Evolutionary conservation across 164 flowering plant species (phyloP), one percentile per base, ranked within the genome.

Genomic region (Umbellularia californica): DNA sequence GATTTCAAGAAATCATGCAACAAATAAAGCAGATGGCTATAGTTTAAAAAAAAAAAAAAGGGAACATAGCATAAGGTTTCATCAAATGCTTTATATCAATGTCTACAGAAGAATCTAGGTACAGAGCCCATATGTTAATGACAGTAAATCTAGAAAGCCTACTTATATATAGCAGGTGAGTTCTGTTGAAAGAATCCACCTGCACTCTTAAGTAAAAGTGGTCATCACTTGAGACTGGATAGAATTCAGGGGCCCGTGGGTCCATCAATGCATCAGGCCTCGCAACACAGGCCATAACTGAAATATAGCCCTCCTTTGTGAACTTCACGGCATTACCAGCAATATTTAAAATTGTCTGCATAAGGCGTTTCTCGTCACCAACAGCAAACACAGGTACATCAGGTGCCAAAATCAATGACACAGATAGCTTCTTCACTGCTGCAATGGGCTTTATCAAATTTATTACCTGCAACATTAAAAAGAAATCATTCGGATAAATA

Each of bases 321-420:
- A 84, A 89, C 85, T 90, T 91, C 66, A 91, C 90, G 24, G 92
- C 95, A 79, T 91, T 92, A 2, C 94, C 91, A 63, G 71, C 82
- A 64, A 92, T 76, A 83, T 87, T 88, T 70, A 92, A 70, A 58
- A 92, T 77, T 23, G 77, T 84, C 72, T 92, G 97, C 85, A 86
- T 80, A 24, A 92, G 85, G 47, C 93, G 83, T 70, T 86, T 88
- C 81, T 88, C 93, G 81, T 90, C 97, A 30, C 97, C 94, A 81
- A 85, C 77, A 47, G 86, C 91, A 81, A 52, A 80, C 0, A 70
- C 75, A 28, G 97, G 94, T 66, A 92, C 66, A 72, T 90, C 97
- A 1, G 90, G 87, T 52, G 88, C 75, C 79, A 88, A 69, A 55
- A 77, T 73, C 74, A 86, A 74, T 65, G 79, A 78, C 77, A 86